A percentile compares a stretch with the other conserved stretches of the same genome.
phyloP scores from a whole-genome alignment of 179 eudicot species.

The Heliamphora pulchella region DNA sequence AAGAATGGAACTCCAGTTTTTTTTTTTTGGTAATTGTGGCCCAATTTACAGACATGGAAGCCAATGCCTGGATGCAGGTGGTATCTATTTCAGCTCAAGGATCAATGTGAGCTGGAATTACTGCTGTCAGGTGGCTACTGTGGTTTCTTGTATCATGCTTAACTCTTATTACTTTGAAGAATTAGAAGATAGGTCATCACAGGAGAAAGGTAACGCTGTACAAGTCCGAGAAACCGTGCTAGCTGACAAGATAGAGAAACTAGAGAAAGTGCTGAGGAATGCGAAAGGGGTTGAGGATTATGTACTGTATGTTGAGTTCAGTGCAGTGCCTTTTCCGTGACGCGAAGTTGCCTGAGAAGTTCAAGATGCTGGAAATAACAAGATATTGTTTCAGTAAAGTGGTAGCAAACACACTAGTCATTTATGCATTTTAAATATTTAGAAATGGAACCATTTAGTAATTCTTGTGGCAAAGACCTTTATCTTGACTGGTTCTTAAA shows the following conservation, averaged over 20 bases:
- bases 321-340: too few relatives aligned
- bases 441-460: not conserved
- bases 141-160: not conserved
- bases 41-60: not conserved
- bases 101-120: not conserved
- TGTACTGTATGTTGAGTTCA: too few relatives aligned
- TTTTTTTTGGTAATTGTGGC: not conserved
- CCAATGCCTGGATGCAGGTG: not conserved
- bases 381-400: not conserved
- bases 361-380: too few relatives aligned
- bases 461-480: not conserved
- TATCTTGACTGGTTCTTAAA: not conserved
- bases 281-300: too few relatives aligned
- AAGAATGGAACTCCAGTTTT: not conserved
- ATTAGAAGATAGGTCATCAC: not conserved
- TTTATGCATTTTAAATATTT: not conserved
- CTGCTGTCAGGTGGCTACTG: not conserved
- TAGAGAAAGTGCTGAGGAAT: too few relatives aligned
- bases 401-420: not conserved
- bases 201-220: not conserved
- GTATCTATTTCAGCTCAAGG: not conserved
- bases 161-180: constrained; percentile 1
- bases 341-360: too few relatives aligned
- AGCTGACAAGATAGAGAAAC: too few relatives aligned
- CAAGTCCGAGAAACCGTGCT: too few relatives aligned